These are phyloP conservation scores for Daldinia grandis DNA, from an alignment of 495 filamentous ascomycete genomes.

Conservation along the genomic window DNA sequence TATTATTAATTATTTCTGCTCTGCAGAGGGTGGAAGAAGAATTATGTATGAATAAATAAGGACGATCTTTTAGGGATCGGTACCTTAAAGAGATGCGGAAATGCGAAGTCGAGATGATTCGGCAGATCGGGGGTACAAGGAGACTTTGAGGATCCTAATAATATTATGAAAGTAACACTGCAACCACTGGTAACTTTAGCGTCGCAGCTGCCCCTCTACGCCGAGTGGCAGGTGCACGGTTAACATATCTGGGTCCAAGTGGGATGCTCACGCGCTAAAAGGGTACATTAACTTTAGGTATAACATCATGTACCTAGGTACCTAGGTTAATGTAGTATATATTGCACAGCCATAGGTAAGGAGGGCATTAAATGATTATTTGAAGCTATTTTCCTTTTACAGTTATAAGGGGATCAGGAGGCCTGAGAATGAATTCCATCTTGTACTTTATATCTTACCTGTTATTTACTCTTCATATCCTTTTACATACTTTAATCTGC, in stretches of 20 bases:
- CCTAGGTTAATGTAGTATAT: background rate
- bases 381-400: background rate
- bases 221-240: conserved; percentile 20
- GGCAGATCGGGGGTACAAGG: conserved; percentile 10
- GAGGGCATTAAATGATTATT: background rate
- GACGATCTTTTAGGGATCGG: conserved; percentile 14
- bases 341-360: background rate
- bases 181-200: background rate
- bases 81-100: conserved; percentile 7
- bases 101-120: conserved; percentile 27
- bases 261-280: conserved; percentile 26
- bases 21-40: conserved; percentile 33
- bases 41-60: conserved; percentile 14
- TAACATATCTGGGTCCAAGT: conserved; percentile 20
- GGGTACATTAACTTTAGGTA: background rate
- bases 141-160: conserved; percentile 34
- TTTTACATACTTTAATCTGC: background rate
- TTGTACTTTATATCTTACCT: conserved; percentile 2
- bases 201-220: conserved; percentile 10
- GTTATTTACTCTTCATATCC: background rate
- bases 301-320: background rate
- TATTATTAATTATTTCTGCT: conserved; percentile 32
- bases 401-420: conserved; percentile 15
- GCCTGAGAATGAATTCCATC: conserved; percentile 22
- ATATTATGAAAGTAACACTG: conserved; percentile 18